phyloP scores from a whole-genome alignment of 768 basidiomycete species.

The Guyanaporus albipodus region DNA sequence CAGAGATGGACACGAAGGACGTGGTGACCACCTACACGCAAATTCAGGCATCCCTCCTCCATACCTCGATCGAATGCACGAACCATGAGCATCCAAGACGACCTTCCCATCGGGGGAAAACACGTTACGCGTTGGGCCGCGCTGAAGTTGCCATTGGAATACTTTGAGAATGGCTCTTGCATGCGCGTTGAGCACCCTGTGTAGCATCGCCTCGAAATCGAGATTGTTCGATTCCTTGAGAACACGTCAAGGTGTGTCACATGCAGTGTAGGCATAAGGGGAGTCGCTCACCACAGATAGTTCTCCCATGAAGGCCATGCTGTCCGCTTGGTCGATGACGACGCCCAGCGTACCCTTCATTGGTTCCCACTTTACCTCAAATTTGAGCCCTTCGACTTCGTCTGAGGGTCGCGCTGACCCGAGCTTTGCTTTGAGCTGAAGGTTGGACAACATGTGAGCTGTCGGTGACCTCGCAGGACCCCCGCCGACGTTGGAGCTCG shows the following conservation, averaged over 20 bases:
- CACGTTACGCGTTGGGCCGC: constrained; percentile 45
- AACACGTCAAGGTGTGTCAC: neutral
- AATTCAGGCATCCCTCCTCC: constrained; percentile 1
- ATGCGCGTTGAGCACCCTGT: constrained; percentile 61
- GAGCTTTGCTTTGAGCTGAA: constrained; percentile 64
- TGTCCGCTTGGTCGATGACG: constrained; percentile 46
- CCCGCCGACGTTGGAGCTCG: constrained; percentile 34
- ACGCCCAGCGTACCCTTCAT: constrained; percentile 63
- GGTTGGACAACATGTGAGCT: constrained; percentile 51
- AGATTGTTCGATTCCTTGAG: constrained; percentile 60
- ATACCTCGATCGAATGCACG: constrained; percentile 4
- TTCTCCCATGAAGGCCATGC: constrained; percentile 37
- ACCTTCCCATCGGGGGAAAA: constrained; percentile 65
- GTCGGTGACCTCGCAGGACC: constrained; percentile 53
- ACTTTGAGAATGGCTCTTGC: constrained; percentile 55
- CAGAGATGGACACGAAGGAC: constrained; percentile 69
- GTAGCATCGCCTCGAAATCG: constrained; percentile 70
- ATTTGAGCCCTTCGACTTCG: constrained; percentile 63
- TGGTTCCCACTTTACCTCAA: constrained; percentile 78
- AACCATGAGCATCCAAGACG: constrained; percentile 53
- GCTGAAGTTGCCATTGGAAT: constrained; percentile 54
- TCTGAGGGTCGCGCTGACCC: constrained; percentile 59
- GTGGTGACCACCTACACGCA: constrained; percentile 44
- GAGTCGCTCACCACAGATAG: constrained; percentile 64
- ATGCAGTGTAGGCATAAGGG: constrained; percentile 8